A percentile compares a stretch with the other conserved stretches of the same genome.
Evolutionary conservation across 2,329 filamentous ascomycete genomes (phyloP).

Genomic region (Sclerotinia minor): DNA sequence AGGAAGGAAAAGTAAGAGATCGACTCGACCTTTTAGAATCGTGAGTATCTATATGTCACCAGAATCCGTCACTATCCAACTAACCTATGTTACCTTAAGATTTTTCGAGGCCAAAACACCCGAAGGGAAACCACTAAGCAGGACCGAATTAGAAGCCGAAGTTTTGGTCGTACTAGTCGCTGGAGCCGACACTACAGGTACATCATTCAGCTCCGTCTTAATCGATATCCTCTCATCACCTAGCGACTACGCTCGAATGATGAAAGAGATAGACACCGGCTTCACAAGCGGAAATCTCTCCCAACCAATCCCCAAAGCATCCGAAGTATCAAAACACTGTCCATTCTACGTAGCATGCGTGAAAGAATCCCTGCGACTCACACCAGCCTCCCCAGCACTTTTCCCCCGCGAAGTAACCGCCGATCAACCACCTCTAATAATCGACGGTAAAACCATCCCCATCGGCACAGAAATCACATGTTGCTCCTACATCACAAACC

Average conservation of each 20-base stretch:
- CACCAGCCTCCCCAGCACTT: conserved; percentile 12
- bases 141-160: conserved; percentile 11
- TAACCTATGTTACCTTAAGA: background rate
- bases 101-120: conserved; percentile 10
- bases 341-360: conserved; percentile 19
- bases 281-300: conserved; percentile 6
- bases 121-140: background rate
- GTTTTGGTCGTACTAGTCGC: conserved; percentile 18
- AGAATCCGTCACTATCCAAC: background rate
- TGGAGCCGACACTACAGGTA: conserved; percentile 18
- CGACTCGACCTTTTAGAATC: conserved; percentile 10
- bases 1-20: conserved; percentile 5
- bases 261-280: conserved; percentile 4
- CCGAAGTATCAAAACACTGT: conserved; percentile 1
- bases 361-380: conserved; percentile 18
- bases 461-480: conserved; percentile 11
- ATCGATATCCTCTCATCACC: conserved; percentile 8
- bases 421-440: background rate
- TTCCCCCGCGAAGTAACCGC: conserved; percentile 17
- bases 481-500: background rate
- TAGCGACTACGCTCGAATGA: background rate
- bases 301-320: background rate
- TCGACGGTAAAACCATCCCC: conserved; percentile 10
- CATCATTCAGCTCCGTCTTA: conserved; percentile 8
- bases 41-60: background rate